Conservation (phyloP, 108 stramenopile genomes). For the Pseudonitzschia pungens region DNA sequence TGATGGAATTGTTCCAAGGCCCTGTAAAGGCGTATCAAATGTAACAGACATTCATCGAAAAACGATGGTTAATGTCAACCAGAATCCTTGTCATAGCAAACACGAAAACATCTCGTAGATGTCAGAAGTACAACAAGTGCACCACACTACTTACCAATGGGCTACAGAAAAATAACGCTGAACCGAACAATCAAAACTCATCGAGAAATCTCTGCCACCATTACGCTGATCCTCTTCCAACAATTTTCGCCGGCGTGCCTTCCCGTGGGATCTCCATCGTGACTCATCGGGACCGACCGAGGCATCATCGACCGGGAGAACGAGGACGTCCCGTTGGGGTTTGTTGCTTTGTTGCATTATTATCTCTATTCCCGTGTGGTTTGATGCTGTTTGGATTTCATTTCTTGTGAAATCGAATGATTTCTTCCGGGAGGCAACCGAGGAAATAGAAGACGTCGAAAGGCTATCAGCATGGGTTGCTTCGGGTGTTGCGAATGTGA, state of each 20-base stretch:
- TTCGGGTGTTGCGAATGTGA: neutral
- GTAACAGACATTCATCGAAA: too few species aligned
- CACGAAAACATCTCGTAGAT: neutral
- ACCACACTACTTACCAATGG: conserved; percentile 44
- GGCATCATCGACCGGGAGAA: neutral
- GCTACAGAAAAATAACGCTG: conserved; percentile 47
- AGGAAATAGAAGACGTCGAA: neutral
- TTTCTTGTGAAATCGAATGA: neutral
- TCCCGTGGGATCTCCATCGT: conserved; percentile 50
- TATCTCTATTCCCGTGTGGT: neutral
- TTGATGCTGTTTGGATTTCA: neutral
- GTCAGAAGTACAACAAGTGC: neutral
- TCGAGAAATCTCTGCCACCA: conserved; percentile 45
- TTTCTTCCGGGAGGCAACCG: neutral
- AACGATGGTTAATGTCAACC: too few species aligned
- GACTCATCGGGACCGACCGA: conserved; percentile 10
- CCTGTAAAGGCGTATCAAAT: conserved; percentile 3
- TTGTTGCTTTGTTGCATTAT: neutral
- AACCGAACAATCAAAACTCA: conserved; percentile 39
- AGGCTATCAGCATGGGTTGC: neutral
- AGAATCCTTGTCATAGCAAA: neutral
- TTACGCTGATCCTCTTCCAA: conserved; percentile 41
- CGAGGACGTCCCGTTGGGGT: neutral
- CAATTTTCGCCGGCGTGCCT: conserved; percentile 31
- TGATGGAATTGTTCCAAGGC: conserved; percentile 42